Evolutionary conservation across 371 early-diverging fungal genomes (phyloP).

Genomic region (Fennellomyces sp.): DNA sequence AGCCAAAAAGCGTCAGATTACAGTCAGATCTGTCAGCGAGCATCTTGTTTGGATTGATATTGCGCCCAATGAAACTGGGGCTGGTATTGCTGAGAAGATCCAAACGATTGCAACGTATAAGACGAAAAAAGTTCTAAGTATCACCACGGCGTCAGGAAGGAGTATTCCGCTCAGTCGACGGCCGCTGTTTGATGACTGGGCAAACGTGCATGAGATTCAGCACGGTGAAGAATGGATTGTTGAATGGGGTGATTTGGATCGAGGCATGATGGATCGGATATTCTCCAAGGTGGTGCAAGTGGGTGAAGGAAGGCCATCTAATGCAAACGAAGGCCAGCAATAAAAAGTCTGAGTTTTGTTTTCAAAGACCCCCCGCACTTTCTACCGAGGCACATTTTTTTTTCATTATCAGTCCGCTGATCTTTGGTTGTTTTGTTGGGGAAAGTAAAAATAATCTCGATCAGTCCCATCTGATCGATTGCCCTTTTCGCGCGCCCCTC

Average conservation of each 20-base stretch:
- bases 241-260: constrained; percentile 38
- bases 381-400: not conserved
- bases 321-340: not conserved
- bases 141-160: constrained; percentile 43
- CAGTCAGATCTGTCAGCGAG: constrained; percentile 45
- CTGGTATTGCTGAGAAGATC: constrained; percentile 46
- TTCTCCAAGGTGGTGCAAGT: constrained; percentile 31
- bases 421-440: constrained; percentile 1
- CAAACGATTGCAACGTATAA: constrained; percentile 49
- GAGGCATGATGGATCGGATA: constrained; percentile 36
- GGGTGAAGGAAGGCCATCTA: not conserved
- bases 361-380: too few species aligned
- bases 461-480: too few species aligned
- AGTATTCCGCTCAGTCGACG: constrained; percentile 34
- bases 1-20: constrained; percentile 39
- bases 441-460: not conserved
- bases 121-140: constrained; percentile 42
- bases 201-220: constrained; percentile 37
- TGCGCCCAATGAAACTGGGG: constrained; percentile 47
- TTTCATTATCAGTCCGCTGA: not conserved
- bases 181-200: constrained; percentile 40
- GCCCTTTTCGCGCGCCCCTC: too few species aligned
- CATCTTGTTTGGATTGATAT: constrained; percentile 52
- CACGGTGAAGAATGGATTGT: constrained; percentile 53
- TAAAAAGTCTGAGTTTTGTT: constrained; percentile 1